Conservation (phyloP, 2,329 filamentous ascomycete genomes). For the Cytospora mali region DNA sequence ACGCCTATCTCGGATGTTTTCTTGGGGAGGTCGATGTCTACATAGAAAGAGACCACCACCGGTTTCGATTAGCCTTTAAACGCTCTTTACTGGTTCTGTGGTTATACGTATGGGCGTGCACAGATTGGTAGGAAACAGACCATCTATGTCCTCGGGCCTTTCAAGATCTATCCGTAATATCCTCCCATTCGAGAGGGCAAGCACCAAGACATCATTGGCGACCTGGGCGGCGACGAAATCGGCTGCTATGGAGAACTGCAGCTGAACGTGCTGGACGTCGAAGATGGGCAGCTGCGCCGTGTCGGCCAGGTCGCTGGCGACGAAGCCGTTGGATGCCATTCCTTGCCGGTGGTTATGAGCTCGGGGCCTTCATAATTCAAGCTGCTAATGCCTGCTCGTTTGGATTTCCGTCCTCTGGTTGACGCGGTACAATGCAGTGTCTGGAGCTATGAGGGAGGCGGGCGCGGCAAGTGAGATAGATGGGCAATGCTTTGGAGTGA, state of each 20-base stretch:
- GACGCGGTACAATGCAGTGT: neutral
- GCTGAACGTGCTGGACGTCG: slow-evolving; percentile 87
- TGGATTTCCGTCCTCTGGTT: neutral
- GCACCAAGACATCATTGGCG: slow-evolving; percentile 92
- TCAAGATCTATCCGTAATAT: slow-evolving; percentile 94
- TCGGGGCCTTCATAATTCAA: slow-evolving; percentile 26
- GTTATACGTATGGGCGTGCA: too few species aligned
- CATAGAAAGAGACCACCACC: neutral
- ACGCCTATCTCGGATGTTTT: slow-evolving; percentile 88
- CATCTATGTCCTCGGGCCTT: slow-evolving; percentile 92
- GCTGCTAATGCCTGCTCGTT: neutral
- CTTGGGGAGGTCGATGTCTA: slow-evolving; percentile 96
- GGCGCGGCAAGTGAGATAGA: neutral
- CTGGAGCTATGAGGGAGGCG: slow-evolving; percentile 5
- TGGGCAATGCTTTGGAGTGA: neutral
- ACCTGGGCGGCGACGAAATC: slow-evolving; percentile 97
- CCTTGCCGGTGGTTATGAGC: slow-evolving; percentile 24
- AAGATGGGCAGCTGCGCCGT: slow-evolving; percentile 80
- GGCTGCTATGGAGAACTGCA: slow-evolving; percentile 91
- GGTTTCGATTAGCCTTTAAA: neutral
- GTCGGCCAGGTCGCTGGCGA: slow-evolving; percentile 61
- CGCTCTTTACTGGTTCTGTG: neutral
- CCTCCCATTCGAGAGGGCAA: slow-evolving; percentile 88
- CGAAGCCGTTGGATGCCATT: slow-evolving; percentile 78
- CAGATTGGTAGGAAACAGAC: slow-evolving; percentile 44